phyloP scores from a whole-genome alignment of 129 eudicot species.

The Erigeron canadensis region DNA sequence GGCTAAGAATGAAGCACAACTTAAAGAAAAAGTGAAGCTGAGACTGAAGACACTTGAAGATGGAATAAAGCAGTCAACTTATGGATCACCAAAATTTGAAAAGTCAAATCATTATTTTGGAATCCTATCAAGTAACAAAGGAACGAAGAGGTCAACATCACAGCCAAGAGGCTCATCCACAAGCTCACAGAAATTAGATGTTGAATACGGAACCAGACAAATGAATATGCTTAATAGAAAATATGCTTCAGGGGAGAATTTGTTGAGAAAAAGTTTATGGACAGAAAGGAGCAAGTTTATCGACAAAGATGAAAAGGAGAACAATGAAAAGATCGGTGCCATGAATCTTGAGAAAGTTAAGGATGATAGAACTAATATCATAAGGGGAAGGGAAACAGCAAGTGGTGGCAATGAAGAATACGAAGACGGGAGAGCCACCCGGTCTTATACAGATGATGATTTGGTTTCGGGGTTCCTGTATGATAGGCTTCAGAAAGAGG shows the following conservation, averaged over 20 bases:
- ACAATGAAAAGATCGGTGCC: conserved; percentile 31
- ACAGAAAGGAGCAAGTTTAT: conserved; percentile 58
- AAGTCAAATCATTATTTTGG: conserved; percentile 47
- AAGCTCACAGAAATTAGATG: conserved; percentile 36
- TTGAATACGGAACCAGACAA: conserved; percentile 32
- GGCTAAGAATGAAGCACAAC: conserved; percentile 85
- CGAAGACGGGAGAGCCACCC: conserved; percentile 17
- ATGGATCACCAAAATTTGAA: conserved; percentile 49
- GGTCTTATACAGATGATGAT: conserved; percentile 43
- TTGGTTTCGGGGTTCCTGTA: conserved; percentile 86
- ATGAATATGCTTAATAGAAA: conserved; percentile 38
- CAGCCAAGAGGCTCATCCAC: conserved; percentile 70
- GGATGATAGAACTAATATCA: conserved; percentile 29
- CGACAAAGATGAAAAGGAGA: conserved; percentile 56
- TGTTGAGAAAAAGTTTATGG: conserved; percentile 60
- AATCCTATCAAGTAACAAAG: conserved; percentile 52
- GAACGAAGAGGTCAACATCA: conserved; percentile 66
- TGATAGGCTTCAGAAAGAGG: conserved; percentile 91
- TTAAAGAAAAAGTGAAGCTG: conserved; percentile 82
- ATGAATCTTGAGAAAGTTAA: conserved; percentile 29
- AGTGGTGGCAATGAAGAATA: conserved; percentile 34
- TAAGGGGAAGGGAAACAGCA: conserved; percentile 22
- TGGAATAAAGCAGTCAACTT: conserved; percentile 60
- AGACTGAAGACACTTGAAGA: conserved; percentile 91
- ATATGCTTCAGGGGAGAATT: conserved; percentile 40